Evolutionary conservation across 228 moss, liverwort and hornwort species (phyloP).

Genomic region (Sphagnum fallax): DNA sequence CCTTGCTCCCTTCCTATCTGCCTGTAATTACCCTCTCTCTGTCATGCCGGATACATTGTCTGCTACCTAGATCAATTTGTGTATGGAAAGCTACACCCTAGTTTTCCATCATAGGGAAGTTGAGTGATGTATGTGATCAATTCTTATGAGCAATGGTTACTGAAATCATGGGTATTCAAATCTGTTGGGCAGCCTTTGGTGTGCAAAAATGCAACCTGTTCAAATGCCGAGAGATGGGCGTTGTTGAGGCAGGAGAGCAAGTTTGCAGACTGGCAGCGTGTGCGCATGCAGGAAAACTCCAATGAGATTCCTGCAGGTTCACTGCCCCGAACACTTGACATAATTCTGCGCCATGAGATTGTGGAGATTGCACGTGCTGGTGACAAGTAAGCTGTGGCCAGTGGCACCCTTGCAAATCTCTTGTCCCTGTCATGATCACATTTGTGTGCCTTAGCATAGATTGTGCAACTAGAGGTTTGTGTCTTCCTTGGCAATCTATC

Average conservation of each 20-base stretch:
- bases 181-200: slow-evolving; percentile 58
- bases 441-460: no score
- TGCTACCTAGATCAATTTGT: no score
- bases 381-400: slow-evolving; percentile 55
- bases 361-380: slow-evolving; percentile 97
- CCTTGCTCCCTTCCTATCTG: neutral
- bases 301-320: slow-evolving; percentile 98
- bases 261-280: slow-evolving; percentile 97
- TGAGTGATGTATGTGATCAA: no score
- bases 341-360: slow-evolving; percentile 91
- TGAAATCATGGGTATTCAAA: no score
- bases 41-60: neutral
- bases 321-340: slow-evolving; percentile 86
- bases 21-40: neutral
- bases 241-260: slow-evolving; percentile 66
- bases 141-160: no score
- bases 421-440: no score
- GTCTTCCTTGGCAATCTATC: no score
- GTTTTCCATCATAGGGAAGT: no score
- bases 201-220: slow-evolving; percentile 79
- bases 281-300: slow-evolving; percentile 94
- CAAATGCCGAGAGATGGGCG: slow-evolving; percentile 64
- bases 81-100: no score
- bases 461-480: no score
- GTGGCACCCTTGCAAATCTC: neutral